Evolutionary conservation across 176 grass and related monocot genomes (phyloP).

Genomic region (Zoysia japonica): DNA sequence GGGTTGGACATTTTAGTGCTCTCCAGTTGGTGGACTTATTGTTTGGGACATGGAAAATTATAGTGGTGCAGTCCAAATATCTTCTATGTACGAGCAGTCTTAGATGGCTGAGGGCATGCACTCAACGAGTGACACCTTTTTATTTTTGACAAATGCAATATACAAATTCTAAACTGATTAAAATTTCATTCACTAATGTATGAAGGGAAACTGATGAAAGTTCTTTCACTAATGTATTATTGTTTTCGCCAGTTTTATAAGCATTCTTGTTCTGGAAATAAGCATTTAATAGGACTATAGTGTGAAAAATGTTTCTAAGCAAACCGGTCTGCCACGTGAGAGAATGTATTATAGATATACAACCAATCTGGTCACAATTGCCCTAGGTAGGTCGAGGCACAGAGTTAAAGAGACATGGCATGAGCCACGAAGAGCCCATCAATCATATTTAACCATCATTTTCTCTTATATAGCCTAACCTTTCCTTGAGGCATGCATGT

Average conservation of each 20-base stretch:
- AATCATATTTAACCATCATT: neutral
- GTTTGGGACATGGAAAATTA: neutral
- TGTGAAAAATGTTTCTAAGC: neutral
- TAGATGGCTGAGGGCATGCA: neutral
- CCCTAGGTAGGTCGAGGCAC: neutral
- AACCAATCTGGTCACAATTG: neutral
- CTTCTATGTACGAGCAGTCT: neutral
- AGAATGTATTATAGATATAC: neutral
- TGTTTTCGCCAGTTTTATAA: neutral
- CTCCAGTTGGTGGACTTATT: neutral
- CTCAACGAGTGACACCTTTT: neutral
- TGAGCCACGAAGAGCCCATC: neutral
- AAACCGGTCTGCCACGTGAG: neutral
- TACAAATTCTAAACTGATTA: neutral
- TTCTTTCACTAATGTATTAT: too few species aligned
- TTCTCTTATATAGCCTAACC: neutral
- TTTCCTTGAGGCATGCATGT: neutral
- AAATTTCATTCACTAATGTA: neutral
- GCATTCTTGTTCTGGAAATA: neutral
- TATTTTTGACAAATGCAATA: neutral
- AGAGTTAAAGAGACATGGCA: neutral
- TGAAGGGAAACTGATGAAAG: too few species aligned
- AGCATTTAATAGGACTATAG: neutral
- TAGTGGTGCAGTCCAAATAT: neutral
- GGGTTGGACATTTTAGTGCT: neutral